Percentiles rank a stretch among this genome's conserved stretches.
phyloP scores from a whole-genome alignment of 495 filamentous ascomycete genomes.

The Trichocladium uniseriatum region DNA sequence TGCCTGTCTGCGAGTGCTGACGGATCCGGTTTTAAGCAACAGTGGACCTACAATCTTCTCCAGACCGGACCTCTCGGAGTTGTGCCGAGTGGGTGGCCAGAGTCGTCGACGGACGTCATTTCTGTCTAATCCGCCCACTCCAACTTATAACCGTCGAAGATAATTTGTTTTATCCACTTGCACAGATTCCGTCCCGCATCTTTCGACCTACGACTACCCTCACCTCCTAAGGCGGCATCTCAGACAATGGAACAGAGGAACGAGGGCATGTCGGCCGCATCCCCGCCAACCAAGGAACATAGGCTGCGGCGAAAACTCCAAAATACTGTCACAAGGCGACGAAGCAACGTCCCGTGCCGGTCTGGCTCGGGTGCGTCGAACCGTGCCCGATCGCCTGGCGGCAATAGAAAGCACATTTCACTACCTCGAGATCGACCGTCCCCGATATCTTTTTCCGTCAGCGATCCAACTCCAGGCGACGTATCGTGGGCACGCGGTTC shows the following conservation, averaged over 20 bases:
- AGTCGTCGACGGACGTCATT: too few relatives aligned
- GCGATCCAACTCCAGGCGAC: slow-evolving; percentile 26
- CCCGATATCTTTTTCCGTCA: slow-evolving; percentile 5
- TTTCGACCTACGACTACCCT: slow-evolving; percentile 19
- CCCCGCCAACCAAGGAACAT: slow-evolving; percentile 18
- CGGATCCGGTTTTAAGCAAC: too few relatives aligned
- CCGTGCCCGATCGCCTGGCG: slow-evolving; percentile 2
- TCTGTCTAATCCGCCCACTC: too few relatives aligned
- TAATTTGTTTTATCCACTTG: background rate
- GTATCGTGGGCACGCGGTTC: slow-evolving; percentile 28
- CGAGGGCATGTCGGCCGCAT: slow-evolving; percentile 18
- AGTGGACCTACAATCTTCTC: too few relatives aligned
- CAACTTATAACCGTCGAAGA: background rate
- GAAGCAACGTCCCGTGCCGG: slow-evolving; percentile 19
- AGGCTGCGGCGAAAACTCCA: slow-evolving; percentile 36
- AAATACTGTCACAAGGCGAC: slow-evolving; percentile 28
- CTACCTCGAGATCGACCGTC: slow-evolving; percentile 16
- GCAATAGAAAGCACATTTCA: slow-evolving; percentile 15
- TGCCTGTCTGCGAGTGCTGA: too few relatives aligned
- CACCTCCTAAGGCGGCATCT: slow-evolving; percentile 17
- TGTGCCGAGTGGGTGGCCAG: too few relatives aligned
- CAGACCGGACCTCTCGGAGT: too few relatives aligned
- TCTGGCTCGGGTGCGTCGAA: slow-evolving; percentile 11
- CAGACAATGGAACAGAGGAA: slow-evolving; percentile 31
- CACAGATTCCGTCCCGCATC: background rate